Percentiles rank a stretch among this genome's conserved stretches.
phyloP scores from a whole-genome alignment of 208 protist genomes.

The Trypanosoma caninum region DNA sequence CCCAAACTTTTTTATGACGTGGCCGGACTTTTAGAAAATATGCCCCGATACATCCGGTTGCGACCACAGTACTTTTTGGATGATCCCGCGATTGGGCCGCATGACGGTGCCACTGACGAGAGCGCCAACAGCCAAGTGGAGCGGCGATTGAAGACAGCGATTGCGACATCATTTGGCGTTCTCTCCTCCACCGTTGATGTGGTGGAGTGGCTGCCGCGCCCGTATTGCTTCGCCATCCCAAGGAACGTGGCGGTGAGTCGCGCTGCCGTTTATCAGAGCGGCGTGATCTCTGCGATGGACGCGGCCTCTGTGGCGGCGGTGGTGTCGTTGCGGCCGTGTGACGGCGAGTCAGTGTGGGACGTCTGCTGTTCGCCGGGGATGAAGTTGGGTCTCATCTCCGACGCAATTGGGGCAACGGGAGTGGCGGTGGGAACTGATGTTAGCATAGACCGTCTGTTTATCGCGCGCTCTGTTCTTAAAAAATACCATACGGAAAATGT shows the following conservation, averaged over 20 bases:
- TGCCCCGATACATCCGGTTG: constrained; percentile 59
- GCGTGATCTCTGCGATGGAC: constrained; percentile 74
- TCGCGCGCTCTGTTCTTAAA: constrained; percentile 38
- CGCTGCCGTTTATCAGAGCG: constrained; percentile 32
- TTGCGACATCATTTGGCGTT: constrained; percentile 31
- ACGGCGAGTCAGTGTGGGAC: constrained; percentile 72
- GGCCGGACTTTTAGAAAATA: neutral
- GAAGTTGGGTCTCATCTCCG: constrained; percentile 72
- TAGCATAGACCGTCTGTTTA: constrained; percentile 52
- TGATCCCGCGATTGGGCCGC: neutral
- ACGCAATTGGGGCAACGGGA: constrained; percentile 41
- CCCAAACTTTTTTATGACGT: constrained; percentile 58
- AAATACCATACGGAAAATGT: constrained; percentile 35
- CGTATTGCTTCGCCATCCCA: constrained; percentile 46
- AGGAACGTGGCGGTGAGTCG: constrained; percentile 26
- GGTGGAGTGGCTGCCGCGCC: constrained; percentile 62
- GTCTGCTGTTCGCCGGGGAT: constrained; percentile 87
- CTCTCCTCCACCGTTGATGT: constrained; percentile 19
- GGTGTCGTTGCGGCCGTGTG: constrained; percentile 52
- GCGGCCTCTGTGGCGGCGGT: constrained; percentile 81
- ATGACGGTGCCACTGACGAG: neutral
- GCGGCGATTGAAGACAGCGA: constrained; percentile 8
- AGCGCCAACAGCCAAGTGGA: neutral
- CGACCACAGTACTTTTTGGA: constrained; percentile 23
- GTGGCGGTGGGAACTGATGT: constrained; percentile 74